Base-by-base conservation (phyloP, 805 yeast genomes). In the Candida chilensis region DNA sequence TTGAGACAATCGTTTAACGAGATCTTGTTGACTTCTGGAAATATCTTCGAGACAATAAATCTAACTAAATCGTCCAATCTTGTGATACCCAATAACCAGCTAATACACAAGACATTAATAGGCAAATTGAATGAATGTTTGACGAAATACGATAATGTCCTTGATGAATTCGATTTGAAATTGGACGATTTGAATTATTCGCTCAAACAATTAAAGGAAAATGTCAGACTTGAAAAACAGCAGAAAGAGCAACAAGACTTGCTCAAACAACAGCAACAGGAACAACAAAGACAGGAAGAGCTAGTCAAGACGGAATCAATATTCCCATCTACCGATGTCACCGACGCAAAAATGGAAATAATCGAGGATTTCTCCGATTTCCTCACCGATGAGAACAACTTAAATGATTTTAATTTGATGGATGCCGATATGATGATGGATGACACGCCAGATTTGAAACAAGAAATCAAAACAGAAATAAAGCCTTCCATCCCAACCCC, bases 161-260 rank as follows among this genome's bases (percentile, higher is more conserved):
- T 22, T 12, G 25, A 22, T n/a, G 25, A 22, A n/a, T 22, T 22
- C 25, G 13, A 22, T 11, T n/a, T 22, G 6, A 22, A 22, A 22
- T 22, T 22, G 11, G 8, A 7, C 6, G 25, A 22, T n/a, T 12
- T 22, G 7, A n/a, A 22, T n/a, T 8, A n/a, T 6, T 15, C 13
- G 25, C 13, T 22, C 7, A 15, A 7, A 7, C 25, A 22, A n/a
- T 22, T 22, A 15, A n/a, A n/a, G n/a, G n/a, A n/a, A n/a, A n/a
- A n/a, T n/a, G n/a, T n/a, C n/a, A n/a, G n/a, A n/a, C n/a, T n/a
- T n/a, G n/a, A n/a, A n/a, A n/a, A n/a, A n/a, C n/a, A n/a, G n/a
- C n/a, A n/a, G n/a, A n/a, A n/a, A n/a, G n/a, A n/a, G n/a, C n/a
- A n/a, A n/a, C n/a, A n/a, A n/a, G n/a, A n/a, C n/a, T n/a, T n/a